These are phyloP conservation scores for Saccharomyces paradoxus DNA, from an alignment of 805 yeast genomes.

Conservation along the genomic window DNA sequence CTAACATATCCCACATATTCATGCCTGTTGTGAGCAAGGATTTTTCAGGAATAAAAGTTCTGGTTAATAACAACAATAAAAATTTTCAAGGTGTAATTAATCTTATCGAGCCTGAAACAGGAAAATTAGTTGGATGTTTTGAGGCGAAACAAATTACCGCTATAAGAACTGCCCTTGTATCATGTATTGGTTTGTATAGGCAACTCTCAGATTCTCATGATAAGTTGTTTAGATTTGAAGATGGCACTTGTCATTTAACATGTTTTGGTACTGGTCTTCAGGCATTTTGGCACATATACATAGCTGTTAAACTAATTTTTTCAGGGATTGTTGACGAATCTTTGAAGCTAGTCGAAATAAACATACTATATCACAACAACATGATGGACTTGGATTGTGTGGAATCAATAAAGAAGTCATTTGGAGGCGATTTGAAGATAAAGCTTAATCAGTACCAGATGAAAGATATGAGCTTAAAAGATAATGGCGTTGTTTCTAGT, in stretches of 20 bases:
- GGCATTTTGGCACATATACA: slow-evolving; percentile 51
- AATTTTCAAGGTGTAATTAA: slow-evolving; percentile 55
- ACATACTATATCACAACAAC: slow-evolving; percentile 31
- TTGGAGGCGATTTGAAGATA: slow-evolving; percentile 21
- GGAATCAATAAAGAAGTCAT: slow-evolving; percentile 29
- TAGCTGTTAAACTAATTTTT: slow-evolving; percentile 5
- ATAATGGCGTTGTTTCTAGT: slow-evolving; percentile 26
- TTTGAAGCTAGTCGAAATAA: slow-evolving; percentile 25
- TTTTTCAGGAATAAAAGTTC: slow-evolving; percentile 51
- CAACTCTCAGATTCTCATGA: slow-evolving; percentile 29
- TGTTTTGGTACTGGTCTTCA: slow-evolving; percentile 59
- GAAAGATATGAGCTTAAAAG: slow-evolving; percentile 7
- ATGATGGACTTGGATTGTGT: slow-evolving; percentile 42
- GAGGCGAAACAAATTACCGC: slow-evolving; percentile 57
- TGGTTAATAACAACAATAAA: slow-evolving; percentile 37
- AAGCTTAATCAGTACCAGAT: slow-evolving; percentile 29
- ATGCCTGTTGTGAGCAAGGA: slow-evolving; percentile 55
- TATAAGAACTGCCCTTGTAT: slow-evolving; percentile 56
- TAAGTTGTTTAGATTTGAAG: slow-evolving; percentile 11
- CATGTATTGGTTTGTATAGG: slow-evolving; percentile 28
- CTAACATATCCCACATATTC: slow-evolving; percentile 39
- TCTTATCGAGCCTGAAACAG: slow-evolving; percentile 43
- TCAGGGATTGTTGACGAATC: slow-evolving; percentile 16
- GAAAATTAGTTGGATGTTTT: slow-evolving; percentile 44
- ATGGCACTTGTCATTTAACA: slow-evolving; percentile 14